phyloP scores from a whole-genome alignment of 768 basidiomycete genomes.

The Collybia mongolica region DNA sequence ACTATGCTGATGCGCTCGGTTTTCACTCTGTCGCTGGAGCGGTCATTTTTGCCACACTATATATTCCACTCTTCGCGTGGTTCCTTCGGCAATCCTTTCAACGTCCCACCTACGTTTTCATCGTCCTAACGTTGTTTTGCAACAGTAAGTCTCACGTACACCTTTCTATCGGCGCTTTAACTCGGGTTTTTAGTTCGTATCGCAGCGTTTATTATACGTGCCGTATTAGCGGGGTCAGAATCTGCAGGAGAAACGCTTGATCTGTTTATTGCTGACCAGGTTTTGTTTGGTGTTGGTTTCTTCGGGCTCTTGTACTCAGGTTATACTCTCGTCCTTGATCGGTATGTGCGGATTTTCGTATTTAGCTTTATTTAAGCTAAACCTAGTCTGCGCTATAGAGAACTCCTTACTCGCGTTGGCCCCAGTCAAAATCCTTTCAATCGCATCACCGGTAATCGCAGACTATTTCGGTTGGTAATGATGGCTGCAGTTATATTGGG shows the following conservation, averaged over 20 bases:
- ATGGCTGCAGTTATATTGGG: conserved; percentile 30
- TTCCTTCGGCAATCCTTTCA: conserved; percentile 28
- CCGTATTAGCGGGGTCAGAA: conserved; percentile 18
- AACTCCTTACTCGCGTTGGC: conserved; percentile 13
- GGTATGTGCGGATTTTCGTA: conserved; percentile 14
- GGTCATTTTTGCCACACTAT: conserved; percentile 32
- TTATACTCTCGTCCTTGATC: conserved; percentile 30
- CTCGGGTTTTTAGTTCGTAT: conserved; percentile 19
- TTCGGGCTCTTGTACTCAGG: conserved; percentile 30
- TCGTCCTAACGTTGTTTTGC: conserved; percentile 35
- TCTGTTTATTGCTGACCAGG: conserved; percentile 23
- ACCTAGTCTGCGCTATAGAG: conserved; percentile 9
- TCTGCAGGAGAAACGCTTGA: conserved; percentile 21
- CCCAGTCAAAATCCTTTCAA: conserved; percentile 15
- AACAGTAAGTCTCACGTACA: conserved; percentile 25
- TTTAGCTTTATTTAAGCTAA: background rate
- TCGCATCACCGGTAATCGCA: conserved; percentile 25
- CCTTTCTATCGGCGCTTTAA: background rate
- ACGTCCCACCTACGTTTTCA: conserved; percentile 31
- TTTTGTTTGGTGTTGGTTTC: conserved; percentile 31
- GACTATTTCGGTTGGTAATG: conserved; percentile 27
- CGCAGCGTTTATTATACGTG: conserved; percentile 25
- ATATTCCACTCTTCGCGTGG: conserved; percentile 26
- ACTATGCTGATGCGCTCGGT: conserved; percentile 32
- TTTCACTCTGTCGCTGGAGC: conserved; percentile 33